phyloP scores from a whole-genome alignment of 1,139 yeast genomes.

The Saccharomyces hybrid region DNA sequence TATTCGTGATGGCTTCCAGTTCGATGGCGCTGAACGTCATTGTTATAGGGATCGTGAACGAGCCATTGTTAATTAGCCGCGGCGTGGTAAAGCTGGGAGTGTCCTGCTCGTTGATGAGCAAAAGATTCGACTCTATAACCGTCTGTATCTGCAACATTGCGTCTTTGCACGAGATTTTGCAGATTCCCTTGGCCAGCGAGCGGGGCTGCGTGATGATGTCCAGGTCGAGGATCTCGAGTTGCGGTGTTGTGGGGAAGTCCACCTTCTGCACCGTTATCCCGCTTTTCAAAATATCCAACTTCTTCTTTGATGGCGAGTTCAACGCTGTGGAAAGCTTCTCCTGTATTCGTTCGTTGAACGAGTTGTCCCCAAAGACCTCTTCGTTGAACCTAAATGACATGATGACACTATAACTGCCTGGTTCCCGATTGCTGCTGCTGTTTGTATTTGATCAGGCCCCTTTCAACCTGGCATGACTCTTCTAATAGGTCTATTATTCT shows the following conservation, averaged over 20 bases:
- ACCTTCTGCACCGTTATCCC: constrained; percentile 28
- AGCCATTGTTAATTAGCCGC: constrained; percentile 28
- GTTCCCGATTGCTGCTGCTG: background rate
- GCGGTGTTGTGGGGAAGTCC: constrained; percentile 28
- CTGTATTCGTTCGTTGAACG: constrained; percentile 27
- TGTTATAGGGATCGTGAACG: constrained; percentile 32
- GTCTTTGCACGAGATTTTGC: constrained; percentile 28
- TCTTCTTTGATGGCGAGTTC: constrained; percentile 16
- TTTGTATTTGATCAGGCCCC: background rate
- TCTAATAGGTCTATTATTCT: background rate
- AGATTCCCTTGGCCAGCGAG: constrained; percentile 29
- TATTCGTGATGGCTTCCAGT: constrained; percentile 31
- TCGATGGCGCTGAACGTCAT: constrained; percentile 30
- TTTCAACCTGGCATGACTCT: background rate
- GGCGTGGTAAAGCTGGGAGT: constrained; percentile 30
- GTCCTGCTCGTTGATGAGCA: constrained; percentile 24
- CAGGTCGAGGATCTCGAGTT: constrained; percentile 29
- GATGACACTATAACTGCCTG: background rate
- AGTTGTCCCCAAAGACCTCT: constrained; percentile 24
- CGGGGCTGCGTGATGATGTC: constrained; percentile 26
- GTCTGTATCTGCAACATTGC: constrained; percentile 30
- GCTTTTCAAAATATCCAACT: constrained; percentile 24
- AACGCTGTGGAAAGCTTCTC: constrained; percentile 25
- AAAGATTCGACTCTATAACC: constrained; percentile 30
- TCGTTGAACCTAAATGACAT: constrained; percentile 31